A percentile compares a stretch with the other conserved stretches of the same genome.
phyloP scores from a whole-genome alignment of 495 filamentous ascomycete genomes.

The Xylaria longipes region DNA sequence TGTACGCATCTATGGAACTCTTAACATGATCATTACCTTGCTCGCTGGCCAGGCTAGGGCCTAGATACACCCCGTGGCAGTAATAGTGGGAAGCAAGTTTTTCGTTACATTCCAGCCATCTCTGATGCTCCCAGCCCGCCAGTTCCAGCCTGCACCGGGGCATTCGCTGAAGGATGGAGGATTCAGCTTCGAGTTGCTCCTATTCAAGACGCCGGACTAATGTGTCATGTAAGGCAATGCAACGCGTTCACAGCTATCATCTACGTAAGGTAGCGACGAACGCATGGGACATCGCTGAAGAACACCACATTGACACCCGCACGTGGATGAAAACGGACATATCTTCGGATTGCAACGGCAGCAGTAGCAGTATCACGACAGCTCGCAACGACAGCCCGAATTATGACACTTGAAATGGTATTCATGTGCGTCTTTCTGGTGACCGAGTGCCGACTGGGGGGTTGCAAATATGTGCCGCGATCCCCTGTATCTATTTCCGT shows the following conservation, averaged over 20 bases:
- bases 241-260: slow-evolving; percentile 19
- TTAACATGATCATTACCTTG: background rate
- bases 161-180: slow-evolving; percentile 18
- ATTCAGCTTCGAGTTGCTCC: slow-evolving; percentile 19
- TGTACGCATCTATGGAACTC: background rate
- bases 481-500: slow-evolving; percentile 25
- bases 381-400: slow-evolving; percentile 8
- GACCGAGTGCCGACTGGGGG: slow-evolving; percentile 23
- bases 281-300: slow-evolving; percentile 13
- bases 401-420: slow-evolving; percentile 13
- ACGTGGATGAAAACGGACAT: slow-evolving; percentile 24
- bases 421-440: slow-evolving; percentile 13
- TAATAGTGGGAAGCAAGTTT: slow-evolving; percentile 7
- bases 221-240: slow-evolving; percentile 26
- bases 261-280: slow-evolving; percentile 7
- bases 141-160: slow-evolving; percentile 2
- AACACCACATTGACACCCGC: slow-evolving; percentile 22
- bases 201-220: slow-evolving; percentile 16
- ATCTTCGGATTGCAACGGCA: slow-evolving; percentile 27
- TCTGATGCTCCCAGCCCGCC: slow-evolving; percentile 9
- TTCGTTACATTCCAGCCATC: slow-evolving; percentile 11
- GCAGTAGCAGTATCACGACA: slow-evolving; percentile 19
- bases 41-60: background rate
- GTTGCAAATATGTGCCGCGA: slow-evolving; percentile 19
- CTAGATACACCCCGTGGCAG: background rate